Base-by-base conservation (phyloP, 441 rosid genomes). In the Gossypium gossypioides region DNA sequence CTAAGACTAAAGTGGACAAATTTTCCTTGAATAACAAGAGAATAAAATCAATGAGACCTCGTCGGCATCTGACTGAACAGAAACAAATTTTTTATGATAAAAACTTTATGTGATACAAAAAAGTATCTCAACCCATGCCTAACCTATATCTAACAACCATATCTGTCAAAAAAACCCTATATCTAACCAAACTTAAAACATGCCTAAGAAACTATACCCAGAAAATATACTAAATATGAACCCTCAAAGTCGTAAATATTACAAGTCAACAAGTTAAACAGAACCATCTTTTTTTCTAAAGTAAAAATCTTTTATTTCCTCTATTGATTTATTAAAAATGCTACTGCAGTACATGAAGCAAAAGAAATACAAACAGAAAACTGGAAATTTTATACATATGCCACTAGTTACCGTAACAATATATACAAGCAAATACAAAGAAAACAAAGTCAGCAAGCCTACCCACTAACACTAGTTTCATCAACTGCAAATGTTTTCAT, bases 401-500 rank as follows among this genome's bases (percentile, higher is more conserved):
- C 21, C 13, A 6, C 42, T 58, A 7, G 55, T 34, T 59, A 52
- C 65, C 51, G 32, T 6, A 73, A 22, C 63, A 21, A 15, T 40
- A 7, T 48, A 72, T 44, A 75, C 16, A 6, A 50, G 56, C 29
- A 68, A 16, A 54, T 12, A 16, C 48, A 71, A 75, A 37, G 63
- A 67, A 75, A 71, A 77, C 4, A 19, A 15, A 40, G 56, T 34
- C 65, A 60, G 69, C 54, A 18, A 81, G 80, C 98, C 71, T 80
- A 96, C 99, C 99, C 99, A 78, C 98, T 96, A 68, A 93, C 98
- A 91, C 99, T 96, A 59, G 98, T 96, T 82, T 91, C 99, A 81
- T 96, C 99, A 61, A 93, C 99, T 2, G 98, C 98, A 91, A 93
- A 93, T 72, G 91, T 90, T 86, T 96, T 93, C 98, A 96, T 93